Conservation (phyloP, 164 flowering plant genomes). For the Euptelea pleiosperma region DNA sequence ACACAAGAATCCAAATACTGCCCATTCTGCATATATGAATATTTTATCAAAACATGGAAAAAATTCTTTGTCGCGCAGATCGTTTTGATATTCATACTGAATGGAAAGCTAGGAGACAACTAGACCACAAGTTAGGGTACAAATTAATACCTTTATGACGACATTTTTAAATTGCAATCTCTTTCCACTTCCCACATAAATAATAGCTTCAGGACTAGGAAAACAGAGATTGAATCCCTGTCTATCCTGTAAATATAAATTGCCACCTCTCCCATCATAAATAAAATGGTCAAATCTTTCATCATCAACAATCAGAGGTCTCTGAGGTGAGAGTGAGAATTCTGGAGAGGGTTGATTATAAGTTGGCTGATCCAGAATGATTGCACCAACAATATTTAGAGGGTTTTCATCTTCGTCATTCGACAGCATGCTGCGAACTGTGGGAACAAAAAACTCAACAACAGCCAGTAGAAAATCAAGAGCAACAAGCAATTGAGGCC, state of each 20-base stretch:
- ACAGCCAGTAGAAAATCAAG: constrained; percentile 94
- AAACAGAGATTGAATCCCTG: constrained; percentile 47
- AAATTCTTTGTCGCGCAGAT: neutral
- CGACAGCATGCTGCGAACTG: constrained; percentile 48
- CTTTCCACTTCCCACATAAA: constrained; percentile 85
- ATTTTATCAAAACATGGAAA: constrained; percentile 3
- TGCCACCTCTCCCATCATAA: constrained; percentile 90
- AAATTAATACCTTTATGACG: constrained; percentile 53
- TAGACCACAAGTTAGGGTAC: neutral
- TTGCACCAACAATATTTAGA: constrained; percentile 44
- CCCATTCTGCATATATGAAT: constrained; percentile 59
- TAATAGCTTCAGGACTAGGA: constrained; percentile 59
- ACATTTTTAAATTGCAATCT: constrained; percentile 78
- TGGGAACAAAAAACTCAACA: constrained; percentile 91
- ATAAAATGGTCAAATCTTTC: constrained; percentile 68
- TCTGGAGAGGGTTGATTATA: constrained; percentile 58
- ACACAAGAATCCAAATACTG: constrained; percentile 77
- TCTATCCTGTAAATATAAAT: constrained; percentile 57
- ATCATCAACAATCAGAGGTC: constrained; percentile 75
- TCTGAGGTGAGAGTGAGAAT: constrained; percentile 66
- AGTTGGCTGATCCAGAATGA: constrained; percentile 59
- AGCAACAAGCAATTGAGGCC: constrained; percentile 95
- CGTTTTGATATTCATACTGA: neutral
- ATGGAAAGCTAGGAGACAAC: neutral
- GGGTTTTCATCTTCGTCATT: constrained; percentile 53